These are phyloP conservation scores for Candida frijolesensis DNA, from an alignment of 1,139 yeast genomes.

Conservation along the genomic window DNA sequence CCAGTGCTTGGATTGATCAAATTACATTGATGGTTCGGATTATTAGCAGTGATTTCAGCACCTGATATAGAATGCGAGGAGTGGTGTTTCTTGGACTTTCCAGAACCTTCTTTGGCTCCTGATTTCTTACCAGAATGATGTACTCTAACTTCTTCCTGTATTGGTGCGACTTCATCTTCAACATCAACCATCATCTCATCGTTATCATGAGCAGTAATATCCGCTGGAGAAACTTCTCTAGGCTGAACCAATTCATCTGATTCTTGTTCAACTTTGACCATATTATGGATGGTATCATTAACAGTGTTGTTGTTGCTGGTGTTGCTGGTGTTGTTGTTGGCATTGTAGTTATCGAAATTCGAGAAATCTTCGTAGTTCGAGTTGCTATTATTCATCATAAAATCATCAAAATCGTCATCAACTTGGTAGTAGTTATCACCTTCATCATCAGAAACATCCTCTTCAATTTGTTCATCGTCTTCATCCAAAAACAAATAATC, in stretches of 20 bases:
- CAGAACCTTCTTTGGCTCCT: background rate
- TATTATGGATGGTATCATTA: background rate
- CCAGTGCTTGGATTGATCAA: constrained; percentile 60
- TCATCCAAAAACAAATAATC: constrained; percentile 38
- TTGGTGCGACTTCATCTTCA: background rate
- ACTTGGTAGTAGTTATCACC: constrained; percentile 43
- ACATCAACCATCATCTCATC: constrained; percentile 7
- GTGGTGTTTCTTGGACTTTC: constrained; percentile 3
- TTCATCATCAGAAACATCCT: constrained; percentile 40
- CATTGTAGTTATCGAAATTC: constrained; percentile 11
- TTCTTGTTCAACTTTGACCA: background rate
- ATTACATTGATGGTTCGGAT: constrained; percentile 47
- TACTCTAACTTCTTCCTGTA: background rate
- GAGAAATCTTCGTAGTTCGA: constrained; percentile 9
- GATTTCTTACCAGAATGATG: background rate
- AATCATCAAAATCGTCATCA: constrained; percentile 40
- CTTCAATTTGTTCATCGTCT: constrained; percentile 35
- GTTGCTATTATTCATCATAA: constrained; percentile 25
- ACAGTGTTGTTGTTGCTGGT: constrained; percentile 6
- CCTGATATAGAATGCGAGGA: constrained; percentile 17
- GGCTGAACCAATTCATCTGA: constrained; percentile 3
- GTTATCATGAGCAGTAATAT: constrained; percentile 5
- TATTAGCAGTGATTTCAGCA: constrained; percentile 26
- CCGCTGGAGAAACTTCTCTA: constrained; percentile 7
- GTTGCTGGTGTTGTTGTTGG: constrained; percentile 9